These are phyloP conservation scores for Corynascus novoguineensis DNA, from an alignment of 495 filamentous ascomycete genomes.

Conservation along the genomic window DNA sequence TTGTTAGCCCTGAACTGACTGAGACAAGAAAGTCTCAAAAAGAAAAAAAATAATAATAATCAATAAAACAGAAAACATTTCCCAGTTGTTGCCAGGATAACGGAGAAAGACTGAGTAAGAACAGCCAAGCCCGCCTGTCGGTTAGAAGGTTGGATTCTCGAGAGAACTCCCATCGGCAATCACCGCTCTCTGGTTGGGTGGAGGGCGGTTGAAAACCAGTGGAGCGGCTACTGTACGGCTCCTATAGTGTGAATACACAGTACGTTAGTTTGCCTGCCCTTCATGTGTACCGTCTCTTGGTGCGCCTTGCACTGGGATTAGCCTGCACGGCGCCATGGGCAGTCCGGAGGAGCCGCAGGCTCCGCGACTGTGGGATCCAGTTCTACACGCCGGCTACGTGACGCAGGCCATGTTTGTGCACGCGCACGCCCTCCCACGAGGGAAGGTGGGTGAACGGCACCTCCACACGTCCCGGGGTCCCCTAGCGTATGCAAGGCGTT, in stretches of 20 bases:
- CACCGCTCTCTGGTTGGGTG: conserved; percentile 6
- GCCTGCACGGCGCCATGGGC: neutral
- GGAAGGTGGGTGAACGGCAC: neutral
- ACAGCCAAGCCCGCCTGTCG: neutral
- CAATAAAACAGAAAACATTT: neutral
- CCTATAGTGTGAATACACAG: conserved; percentile 1
- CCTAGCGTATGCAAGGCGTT: conserved; percentile 1
- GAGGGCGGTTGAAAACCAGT: conserved; percentile 3
- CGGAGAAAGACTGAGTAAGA: neutral
- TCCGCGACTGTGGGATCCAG: conserved; percentile 17
- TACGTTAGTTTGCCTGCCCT: neutral
- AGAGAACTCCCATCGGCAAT: conserved; percentile 2
- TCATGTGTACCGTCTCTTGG: neutral
- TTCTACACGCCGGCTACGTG: conserved; percentile 1
- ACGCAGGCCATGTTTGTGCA: conserved; percentile 4
- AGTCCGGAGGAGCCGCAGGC: conserved; percentile 13
- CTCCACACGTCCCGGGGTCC: neutral
- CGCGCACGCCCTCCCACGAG: conserved; percentile 10
- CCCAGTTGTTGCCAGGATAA: neutral
- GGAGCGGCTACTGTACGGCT: conserved; percentile 3
- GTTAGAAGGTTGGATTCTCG: conserved; percentile 2
- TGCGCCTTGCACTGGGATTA: neutral
- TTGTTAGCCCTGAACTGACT: too few species aligned
- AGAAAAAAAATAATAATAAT: neutral
- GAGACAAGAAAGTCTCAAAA: too few species aligned